Evolutionary conservation across 495 filamentous ascomycete species (phyloP), one percentile per base, ranked within the genome.

Genomic region (Penicillium longicatenatum): DNA sequence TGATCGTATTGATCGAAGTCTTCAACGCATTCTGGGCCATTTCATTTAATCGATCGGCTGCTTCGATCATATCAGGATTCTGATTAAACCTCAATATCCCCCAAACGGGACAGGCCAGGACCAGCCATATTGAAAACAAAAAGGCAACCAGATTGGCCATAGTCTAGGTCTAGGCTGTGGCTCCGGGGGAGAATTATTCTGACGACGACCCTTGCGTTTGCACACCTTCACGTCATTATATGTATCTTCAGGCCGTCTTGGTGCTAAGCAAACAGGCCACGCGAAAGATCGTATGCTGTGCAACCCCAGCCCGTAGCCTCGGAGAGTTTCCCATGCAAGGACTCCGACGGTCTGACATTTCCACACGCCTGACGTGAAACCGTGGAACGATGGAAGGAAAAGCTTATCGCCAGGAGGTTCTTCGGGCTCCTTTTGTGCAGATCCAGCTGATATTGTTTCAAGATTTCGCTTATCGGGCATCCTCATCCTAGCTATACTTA

Each of bases 1-100:
- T 22, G 9, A 51, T 20, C n/a, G 26, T 45, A 10, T 33, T 46
- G 24, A 51, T 45, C 17, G 55, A 30, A 6, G 26, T 10, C 19
- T 51, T 30, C 17, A 57, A 41, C 3, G 47, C 55, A 17, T 39
- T 20, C 6, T 45, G 39, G 8, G 55, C 20, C 14, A 57, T 14
- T 31, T 46, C 14, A 16, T 51, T 19, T 6, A 57, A 14, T 19
- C 33, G 55, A 9, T 4, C 20, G 12, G 55, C 42, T 37, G 47
- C 55, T 33, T 51, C 20, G 12, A 51, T 21, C n/a, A 51, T 20
- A 10, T 7, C 17, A 9, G 48, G 48, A 37, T 51, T 14, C 9
- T 35, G 17, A 35, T 39, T 51, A 24, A 35, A 35, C n/a, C 9
- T 37, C 1, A 6, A n/a, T 21, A 51, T 8, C 10, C 30, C 48